phyloP scores from a whole-genome alignment of 2,329 filamentous ascomycete genomes.

The Cladosporium colombiae region DNA sequence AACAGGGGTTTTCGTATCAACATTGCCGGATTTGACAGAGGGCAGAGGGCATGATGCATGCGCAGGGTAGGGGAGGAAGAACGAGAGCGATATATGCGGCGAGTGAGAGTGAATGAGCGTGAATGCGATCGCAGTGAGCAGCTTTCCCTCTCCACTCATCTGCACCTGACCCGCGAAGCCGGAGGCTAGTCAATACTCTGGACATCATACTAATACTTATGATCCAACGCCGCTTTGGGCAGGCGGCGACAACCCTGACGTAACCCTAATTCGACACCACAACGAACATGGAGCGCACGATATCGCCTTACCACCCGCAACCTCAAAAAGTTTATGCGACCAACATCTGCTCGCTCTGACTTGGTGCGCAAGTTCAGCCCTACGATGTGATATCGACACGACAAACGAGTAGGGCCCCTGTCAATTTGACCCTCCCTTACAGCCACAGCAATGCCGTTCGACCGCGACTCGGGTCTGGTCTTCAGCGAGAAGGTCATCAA shows the following conservation, averaged over 20 bases:
- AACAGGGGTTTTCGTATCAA: slow-evolving; percentile 40
- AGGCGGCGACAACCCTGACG: not conserved
- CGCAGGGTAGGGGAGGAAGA: not conserved
- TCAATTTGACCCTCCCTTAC: not conserved
- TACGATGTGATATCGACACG: not conserved
- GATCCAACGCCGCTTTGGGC: not conserved
- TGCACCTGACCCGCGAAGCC: slow-evolving; percentile 5
- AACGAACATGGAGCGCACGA: not conserved
- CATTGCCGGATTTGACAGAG: slow-evolving; percentile 34
- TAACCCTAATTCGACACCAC: not conserved
- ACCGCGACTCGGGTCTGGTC: slow-evolving; percentile 24
- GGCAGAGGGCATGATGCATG: slow-evolving; percentile 9
- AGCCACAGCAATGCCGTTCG: slow-evolving; percentile 5
- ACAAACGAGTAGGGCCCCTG: not conserved
- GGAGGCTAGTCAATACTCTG: not conserved
- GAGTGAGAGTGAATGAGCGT: slow-evolving; percentile 16
- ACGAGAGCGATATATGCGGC: slow-evolving; percentile 1
- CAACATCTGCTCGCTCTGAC: too few relatives aligned
- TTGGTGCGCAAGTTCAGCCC: too few relatives aligned
- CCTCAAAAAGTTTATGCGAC: not conserved
- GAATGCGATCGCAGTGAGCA: slow-evolving; percentile 7
- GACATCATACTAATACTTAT: not conserved
- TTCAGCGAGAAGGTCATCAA: slow-evolving; percentile 22
- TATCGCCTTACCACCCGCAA: not conserved
- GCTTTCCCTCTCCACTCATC: slow-evolving; percentile 1